Conservation (phyloP, 2,329 filamentous ascomycete species). For the Aurifilum marmelostoma region DNA sequence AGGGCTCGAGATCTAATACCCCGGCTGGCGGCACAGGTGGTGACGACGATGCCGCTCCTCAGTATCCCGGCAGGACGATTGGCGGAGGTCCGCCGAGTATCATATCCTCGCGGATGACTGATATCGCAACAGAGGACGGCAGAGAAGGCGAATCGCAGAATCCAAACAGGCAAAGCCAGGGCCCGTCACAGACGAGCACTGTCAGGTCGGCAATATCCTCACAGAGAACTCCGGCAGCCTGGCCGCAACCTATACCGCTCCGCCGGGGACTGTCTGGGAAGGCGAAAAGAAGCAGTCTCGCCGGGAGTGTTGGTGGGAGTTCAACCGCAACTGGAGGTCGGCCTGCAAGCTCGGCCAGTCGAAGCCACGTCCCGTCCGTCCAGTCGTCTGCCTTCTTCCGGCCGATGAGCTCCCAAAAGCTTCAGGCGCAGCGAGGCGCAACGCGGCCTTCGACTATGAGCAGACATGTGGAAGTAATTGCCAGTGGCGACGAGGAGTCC, state of each 20-base stretch:
- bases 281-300: slow-evolving; percentile 47
- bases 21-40: slow-evolving; percentile 34
- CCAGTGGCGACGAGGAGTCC: slow-evolving; percentile 14
- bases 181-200: slow-evolving; percentile 56
- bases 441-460: slow-evolving; percentile 48
- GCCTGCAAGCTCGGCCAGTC: slow-evolving; percentile 70
- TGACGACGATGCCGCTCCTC: slow-evolving; percentile 46
- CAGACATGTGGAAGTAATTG: slow-evolving; percentile 37
- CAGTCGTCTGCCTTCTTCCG: slow-evolving; percentile 91
- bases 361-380: slow-evolving; percentile 87
- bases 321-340: slow-evolving; percentile 50
- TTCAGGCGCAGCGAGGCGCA: slow-evolving; percentile 83
- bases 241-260: slow-evolving; percentile 60
- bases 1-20: slow-evolving; percentile 41
- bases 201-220: slow-evolving; percentile 57
- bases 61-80: slow-evolving; percentile 44
- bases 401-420: slow-evolving; percentile 93
- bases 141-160: slow-evolving; percentile 44
- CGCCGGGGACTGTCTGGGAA: slow-evolving; percentile 55
- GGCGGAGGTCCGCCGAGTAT: slow-evolving; percentile 59
- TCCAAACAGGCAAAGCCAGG: slow-evolving; percentile 33
- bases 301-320: slow-evolving; percentile 42
- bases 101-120: slow-evolving; percentile 74
- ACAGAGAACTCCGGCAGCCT: slow-evolving; percentile 42
- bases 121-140: slow-evolving; percentile 62